Percentiles rank a stretch among this genome's conserved stretches.
These are phyloP conservation scores for Globisporangium spinosum DNA, from an alignment of 352 stramenopile species.

Conservation along the genomic window DNA sequence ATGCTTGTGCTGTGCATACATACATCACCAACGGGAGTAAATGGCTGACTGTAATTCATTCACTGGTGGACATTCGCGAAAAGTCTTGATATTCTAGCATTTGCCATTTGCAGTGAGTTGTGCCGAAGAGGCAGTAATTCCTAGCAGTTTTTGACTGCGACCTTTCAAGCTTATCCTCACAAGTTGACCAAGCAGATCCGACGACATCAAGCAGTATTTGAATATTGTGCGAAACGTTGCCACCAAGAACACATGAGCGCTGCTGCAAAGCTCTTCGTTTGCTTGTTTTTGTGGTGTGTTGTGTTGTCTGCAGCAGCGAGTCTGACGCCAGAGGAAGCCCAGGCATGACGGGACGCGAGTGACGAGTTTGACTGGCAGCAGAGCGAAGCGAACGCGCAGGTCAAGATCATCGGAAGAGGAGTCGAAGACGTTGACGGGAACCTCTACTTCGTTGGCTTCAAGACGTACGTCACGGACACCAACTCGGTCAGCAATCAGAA, in stretches of 20 bases:
- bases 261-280: conserved; percentile 6
- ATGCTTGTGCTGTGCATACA: neutral
- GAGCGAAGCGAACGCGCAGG: conserved; percentile 23
- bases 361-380: conserved; percentile 56
- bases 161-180: neutral
- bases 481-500: conserved; percentile 32
- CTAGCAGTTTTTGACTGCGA: neutral
- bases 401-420: conserved; percentile 39
- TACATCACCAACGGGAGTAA: neutral
- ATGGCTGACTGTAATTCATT: neutral
- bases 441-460: conserved; percentile 61
- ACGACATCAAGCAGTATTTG: neutral
- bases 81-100: neutral
- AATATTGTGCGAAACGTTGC: neutral
- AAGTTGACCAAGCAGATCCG: neutral
- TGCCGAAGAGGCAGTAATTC: neutral
- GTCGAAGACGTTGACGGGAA: conserved; percentile 35
- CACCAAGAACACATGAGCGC: neutral
- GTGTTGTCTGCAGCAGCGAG: conserved; percentile 6
- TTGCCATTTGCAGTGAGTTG: neutral
- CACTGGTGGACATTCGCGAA: neutral
- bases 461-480: conserved; percentile 24
- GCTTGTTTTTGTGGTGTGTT: conserved; percentile 3
- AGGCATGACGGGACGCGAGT: conserved; percentile 38
- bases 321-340: conserved; percentile 32